Conservation (phyloP, 495 filamentous ascomycete genomes). For the Melanomma pulvis-pyrius region DNA sequence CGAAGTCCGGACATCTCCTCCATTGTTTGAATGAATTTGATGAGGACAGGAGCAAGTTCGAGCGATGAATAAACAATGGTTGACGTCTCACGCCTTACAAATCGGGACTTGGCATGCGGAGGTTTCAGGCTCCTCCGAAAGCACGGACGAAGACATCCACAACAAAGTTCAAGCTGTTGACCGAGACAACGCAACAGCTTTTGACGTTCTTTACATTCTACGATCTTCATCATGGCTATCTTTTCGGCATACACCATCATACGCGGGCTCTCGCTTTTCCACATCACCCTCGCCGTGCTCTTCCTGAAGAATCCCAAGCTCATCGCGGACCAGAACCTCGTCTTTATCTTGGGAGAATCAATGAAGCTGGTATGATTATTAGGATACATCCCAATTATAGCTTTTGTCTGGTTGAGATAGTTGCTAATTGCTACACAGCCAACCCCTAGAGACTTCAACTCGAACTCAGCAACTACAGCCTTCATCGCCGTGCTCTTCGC, state of each 20-base stretch:
- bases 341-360: slow-evolving; percentile 80
- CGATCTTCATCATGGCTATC: slow-evolving; percentile 63
- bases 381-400: slow-evolving; percentile 15
- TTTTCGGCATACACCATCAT: slow-evolving; percentile 77
- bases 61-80: no score
- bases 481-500: slow-evolving; percentile 72
- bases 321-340: slow-evolving; percentile 77
- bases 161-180: neutral
- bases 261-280: slow-evolving; percentile 76
- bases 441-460: slow-evolving; percentile 58
- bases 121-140: neutral
- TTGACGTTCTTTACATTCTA: neutral
- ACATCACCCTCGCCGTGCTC: slow-evolving; percentile 79
- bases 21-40: neutral
- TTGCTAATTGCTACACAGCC: slow-evolving; percentile 32
- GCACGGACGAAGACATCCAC: neutral
- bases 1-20: neutral
- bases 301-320: slow-evolving; percentile 70
- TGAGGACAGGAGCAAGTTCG: neutral
- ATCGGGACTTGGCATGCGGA: neutral
- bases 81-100: neutral
- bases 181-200: neutral
- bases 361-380: slow-evolving; percentile 76
- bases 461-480: slow-evolving; percentile 66
- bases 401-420: neutral